Conservation (phyloP, 768 basidiomycete species). For the Dictyophora rubrovolvata region DNA sequence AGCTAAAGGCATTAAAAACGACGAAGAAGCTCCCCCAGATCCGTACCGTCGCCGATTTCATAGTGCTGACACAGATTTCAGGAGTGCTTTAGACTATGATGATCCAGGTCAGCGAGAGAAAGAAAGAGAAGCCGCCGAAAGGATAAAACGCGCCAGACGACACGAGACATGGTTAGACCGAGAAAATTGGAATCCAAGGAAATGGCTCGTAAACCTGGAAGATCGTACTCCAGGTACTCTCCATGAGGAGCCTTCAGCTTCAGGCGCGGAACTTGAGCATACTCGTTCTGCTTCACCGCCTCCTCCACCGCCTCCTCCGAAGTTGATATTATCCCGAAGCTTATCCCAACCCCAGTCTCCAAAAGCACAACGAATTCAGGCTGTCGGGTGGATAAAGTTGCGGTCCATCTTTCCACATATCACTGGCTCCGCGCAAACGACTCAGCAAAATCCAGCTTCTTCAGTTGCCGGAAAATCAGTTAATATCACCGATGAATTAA, state of each 20-base stretch:
- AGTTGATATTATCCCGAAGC: not conserved
- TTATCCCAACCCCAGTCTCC: not conserved
- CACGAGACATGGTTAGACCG: conserved; percentile 30
- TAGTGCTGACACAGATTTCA: conserved; percentile 37
- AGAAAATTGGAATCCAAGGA: conserved; percentile 38
- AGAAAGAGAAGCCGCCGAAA: conserved; percentile 34
- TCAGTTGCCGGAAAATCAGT: conserved; percentile 26
- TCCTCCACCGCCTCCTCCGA: not conserved
- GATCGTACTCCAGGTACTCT: conserved; percentile 29
- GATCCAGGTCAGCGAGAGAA: conserved; percentile 27
- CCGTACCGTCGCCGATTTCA: conserved; percentile 21
- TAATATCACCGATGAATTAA: conserved; percentile 75
- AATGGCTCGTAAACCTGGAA: conserved; percentile 32
- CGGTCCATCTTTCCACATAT: conserved; percentile 57
- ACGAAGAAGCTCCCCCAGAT: conserved; percentile 20
- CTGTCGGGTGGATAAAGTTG: conserved; percentile 50
- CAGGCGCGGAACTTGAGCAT: not conserved
- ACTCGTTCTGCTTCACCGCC: not conserved
- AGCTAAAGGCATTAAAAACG: not conserved
- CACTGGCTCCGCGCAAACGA: conserved; percentile 13
- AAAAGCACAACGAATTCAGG: conserved; percentile 12
- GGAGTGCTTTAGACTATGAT: conserved; percentile 48
- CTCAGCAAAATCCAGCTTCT: not conserved
- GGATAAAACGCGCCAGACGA: conserved; percentile 37
- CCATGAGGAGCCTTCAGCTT: conserved; percentile 31